Evolutionary conservation across 1,139 yeast species (phyloP).

Genomic region (Kodamaea derodonti): DNA sequence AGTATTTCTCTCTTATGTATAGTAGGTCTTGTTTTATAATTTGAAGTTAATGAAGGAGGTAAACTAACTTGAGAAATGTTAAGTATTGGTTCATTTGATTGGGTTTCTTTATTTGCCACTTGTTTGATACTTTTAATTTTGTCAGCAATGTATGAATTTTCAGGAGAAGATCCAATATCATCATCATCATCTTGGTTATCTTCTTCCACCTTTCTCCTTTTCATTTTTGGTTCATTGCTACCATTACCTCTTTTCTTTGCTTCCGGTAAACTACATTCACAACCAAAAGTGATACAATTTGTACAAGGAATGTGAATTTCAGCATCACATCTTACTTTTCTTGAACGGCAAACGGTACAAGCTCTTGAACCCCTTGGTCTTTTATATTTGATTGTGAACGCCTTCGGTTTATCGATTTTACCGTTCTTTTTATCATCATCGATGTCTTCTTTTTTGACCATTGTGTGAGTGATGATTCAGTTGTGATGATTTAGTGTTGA

Average conservation of each 20-base stretch:
- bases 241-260: conserved; percentile 43
- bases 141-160: neutral
- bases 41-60: conserved; percentile 44
- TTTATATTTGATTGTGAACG: conserved; percentile 48
- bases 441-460: conserved; percentile 5
- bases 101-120: neutral
- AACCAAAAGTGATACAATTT: conserved; percentile 71
- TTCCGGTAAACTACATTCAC: conserved; percentile 68
- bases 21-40: conserved; percentile 37
- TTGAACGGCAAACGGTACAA: conserved; percentile 59
- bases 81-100: conserved; percentile 36
- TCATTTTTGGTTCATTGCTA: conserved; percentile 21
- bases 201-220: conserved; percentile 12
- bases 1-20: conserved; percentile 35
- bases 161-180: conserved; percentile 5
- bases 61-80: conserved; percentile 43
- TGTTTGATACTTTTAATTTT: neutral
- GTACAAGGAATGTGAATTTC: conserved; percentile 72
- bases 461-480: neutral
- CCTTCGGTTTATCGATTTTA: conserved; percentile 38
- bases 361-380: conserved; percentile 52
- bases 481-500: too few relatives aligned
- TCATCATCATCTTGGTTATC: conserved; percentile 3
- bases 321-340: conserved; percentile 69
- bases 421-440: conserved; percentile 4